Evolutionary conservation across 1,284 basidiomycete genomes (phyloP).

Genomic region (Cerrena zonata): DNA sequence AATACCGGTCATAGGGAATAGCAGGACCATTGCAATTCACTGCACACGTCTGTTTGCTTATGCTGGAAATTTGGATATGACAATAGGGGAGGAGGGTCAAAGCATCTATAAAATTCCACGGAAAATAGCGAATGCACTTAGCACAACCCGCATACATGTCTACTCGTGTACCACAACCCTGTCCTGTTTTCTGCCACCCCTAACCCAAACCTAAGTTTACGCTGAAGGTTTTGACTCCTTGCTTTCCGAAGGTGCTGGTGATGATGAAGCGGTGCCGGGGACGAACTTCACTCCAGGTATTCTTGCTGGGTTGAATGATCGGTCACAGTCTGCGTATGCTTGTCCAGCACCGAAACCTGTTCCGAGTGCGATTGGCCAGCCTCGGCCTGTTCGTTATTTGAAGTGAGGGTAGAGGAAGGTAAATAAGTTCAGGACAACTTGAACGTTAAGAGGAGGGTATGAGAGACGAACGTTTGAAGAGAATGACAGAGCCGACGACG

Average conservation of each 20-base stretch:
- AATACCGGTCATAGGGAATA: too few relatives aligned
- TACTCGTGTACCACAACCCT: not conserved
- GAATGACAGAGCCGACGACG: slow-evolving; percentile 87
- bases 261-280: slow-evolving; percentile 15
- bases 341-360: slow-evolving; percentile 87
- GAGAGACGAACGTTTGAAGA: slow-evolving; percentile 85
- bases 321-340: slow-evolving; percentile 93
- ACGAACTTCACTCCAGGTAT: slow-evolving; percentile 85
- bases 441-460: too few relatives aligned
- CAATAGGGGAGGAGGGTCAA: not conserved
- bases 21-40: too few relatives aligned
- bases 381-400: slow-evolving; percentile 70
- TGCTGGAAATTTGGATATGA: too few relatives aligned
- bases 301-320: slow-evolving; percentile 90
- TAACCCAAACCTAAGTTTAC: not conserved
- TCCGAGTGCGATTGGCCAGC: slow-evolving; percentile 90
- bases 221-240: not conserved
- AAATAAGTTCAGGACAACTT: too few relatives aligned
- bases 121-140: not conserved
- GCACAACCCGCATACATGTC: not conserved
- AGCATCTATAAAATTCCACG: not conserved
- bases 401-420: slow-evolving; percentile 1
- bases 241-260: slow-evolving; percentile 6
- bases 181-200: not conserved
- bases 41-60: too few relatives aligned